These are phyloP conservation scores for Collybiopsis luxurians DNA, from an alignment of 768 basidiomycete genomes.

Conservation along the genomic window DNA sequence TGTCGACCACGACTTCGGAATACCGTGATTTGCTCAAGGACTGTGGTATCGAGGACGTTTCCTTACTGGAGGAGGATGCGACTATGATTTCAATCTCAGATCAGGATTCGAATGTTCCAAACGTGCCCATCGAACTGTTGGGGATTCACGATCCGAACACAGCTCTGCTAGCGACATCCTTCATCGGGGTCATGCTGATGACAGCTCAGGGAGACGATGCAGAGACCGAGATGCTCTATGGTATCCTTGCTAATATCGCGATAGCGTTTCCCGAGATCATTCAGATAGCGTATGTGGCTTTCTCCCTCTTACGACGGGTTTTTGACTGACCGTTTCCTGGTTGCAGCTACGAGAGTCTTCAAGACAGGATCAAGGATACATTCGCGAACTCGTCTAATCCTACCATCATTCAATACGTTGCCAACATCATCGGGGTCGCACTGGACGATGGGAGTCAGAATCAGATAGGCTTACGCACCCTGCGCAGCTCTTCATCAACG, in stretches of 20 bases:
- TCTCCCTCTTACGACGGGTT: constrained; percentile 4
- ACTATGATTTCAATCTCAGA: constrained; percentile 35
- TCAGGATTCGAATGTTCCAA: constrained; percentile 40
- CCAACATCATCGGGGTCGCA: constrained; percentile 73
- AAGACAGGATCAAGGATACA: constrained; percentile 71
- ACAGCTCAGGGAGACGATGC: constrained; percentile 77
- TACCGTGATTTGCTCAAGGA: constrained; percentile 65
- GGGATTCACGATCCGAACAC: constrained; percentile 59
- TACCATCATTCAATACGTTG: constrained; percentile 64
- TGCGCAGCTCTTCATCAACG: constrained; percentile 60
- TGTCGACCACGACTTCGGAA: constrained; percentile 53
- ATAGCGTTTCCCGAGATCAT: constrained; percentile 68
- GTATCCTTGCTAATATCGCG: constrained; percentile 70
- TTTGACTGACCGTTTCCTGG: constrained; percentile 7
- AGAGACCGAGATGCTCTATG: constrained; percentile 80
- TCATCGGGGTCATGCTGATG: constrained; percentile 70
- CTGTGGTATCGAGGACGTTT: constrained; percentile 50
- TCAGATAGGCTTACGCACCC: constrained; percentile 33
- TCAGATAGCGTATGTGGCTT: constrained; percentile 60
- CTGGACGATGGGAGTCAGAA: constrained; percentile 41
- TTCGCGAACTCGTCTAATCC: constrained; percentile 73
- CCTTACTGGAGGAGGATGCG: constrained; percentile 37
- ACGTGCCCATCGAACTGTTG: constrained; percentile 54
- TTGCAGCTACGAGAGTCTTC: constrained; percentile 68
- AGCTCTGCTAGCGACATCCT: constrained; percentile 73